A percentile compares a stretch with the other conserved stretches of the same genome.
Evolutionary conservation across 495 filamentous ascomycete species (phyloP).

Genomic region (Venustampulla echinocandica): DNA sequence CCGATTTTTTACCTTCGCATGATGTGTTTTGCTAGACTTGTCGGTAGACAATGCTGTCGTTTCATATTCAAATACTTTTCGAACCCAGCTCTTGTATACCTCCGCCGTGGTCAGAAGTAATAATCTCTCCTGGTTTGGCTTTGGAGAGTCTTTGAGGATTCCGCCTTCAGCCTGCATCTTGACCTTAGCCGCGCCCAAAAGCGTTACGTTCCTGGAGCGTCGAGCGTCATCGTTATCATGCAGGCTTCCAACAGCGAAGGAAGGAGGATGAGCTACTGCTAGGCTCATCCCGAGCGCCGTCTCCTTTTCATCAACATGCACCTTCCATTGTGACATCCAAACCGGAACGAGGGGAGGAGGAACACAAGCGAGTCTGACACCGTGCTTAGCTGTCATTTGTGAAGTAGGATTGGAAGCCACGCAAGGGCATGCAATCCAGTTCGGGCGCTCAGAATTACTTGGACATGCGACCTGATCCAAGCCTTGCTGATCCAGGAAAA

Average conservation of each 20-base stretch:
- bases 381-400: not conserved
- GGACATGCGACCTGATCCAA: not conserved
- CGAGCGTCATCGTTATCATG: not conserved
- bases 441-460: not conserved
- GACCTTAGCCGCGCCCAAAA: not conserved
- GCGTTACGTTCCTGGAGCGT: not conserved
- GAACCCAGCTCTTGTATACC: slow-evolving; percentile 1
- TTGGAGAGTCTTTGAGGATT: not conserved
- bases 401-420: slow-evolving; percentile 5
- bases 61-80: slow-evolving; percentile 7
- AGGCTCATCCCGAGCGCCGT: not conserved
- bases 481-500: not conserved
- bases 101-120: not conserved
- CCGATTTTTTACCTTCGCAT: slow-evolving; percentile 1
- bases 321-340: slow-evolving; percentile 1
- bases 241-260: not conserved
- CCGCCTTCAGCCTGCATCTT: not conserved
- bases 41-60: not conserved
- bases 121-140: slow-evolving; percentile 1
- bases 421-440: slow-evolving; percentile 15
- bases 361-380: slow-evolving; percentile 7
- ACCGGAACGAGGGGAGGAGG: not conserved
- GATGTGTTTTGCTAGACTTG: not conserved
- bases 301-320: slow-evolving; percentile 1
- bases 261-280: not conserved